These are phyloP conservation scores for Mucor piriformis DNA, from an alignment of 371 early-diverging fungal genomes.

Conservation along the genomic window DNA sequence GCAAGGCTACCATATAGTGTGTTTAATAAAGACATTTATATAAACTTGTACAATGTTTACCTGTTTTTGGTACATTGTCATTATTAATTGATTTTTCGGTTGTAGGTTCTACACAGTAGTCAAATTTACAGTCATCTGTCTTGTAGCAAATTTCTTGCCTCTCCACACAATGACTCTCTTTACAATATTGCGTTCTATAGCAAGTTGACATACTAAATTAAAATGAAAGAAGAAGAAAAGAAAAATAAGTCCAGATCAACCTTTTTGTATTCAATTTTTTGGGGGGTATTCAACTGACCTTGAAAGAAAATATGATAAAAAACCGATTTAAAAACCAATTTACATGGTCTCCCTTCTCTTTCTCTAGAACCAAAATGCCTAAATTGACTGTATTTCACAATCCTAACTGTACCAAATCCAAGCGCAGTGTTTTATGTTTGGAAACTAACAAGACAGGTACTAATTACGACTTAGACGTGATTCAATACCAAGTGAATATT, in stretches of 20 bases:
- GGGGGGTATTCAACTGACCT: too few relatives aligned
- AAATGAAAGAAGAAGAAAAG: not conserved
- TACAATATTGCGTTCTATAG: conserved; percentile 21
- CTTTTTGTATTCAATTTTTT: not conserved
- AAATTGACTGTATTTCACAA: conserved; percentile 42
- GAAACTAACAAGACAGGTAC: conserved; percentile 27
- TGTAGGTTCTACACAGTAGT: not conserved
- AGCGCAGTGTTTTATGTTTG: conserved; percentile 24
- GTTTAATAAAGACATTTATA: too few relatives aligned
- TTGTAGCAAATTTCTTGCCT: not conserved
- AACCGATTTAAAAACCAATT: too few relatives aligned
- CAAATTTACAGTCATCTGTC: not conserved
- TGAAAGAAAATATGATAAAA: too few relatives aligned
- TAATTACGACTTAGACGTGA: conserved; percentile 32
- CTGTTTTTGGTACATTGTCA: not conserved
- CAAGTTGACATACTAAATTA: conserved; percentile 5
- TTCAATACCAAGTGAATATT: conserved; percentile 35
- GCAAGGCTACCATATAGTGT: conserved; percentile 20
- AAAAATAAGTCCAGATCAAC: not conserved
- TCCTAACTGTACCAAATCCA: conserved; percentile 43
- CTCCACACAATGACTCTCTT: conserved; percentile 19
- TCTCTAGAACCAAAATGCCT: not conserved
- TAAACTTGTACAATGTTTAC: too few relatives aligned
- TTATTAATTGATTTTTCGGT: not conserved
- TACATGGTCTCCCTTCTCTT: not conserved